These are phyloP conservation scores for Harrya chromipes DNA, from an alignment of 768 basidiomycete genomes.

Conservation along the genomic window DNA sequence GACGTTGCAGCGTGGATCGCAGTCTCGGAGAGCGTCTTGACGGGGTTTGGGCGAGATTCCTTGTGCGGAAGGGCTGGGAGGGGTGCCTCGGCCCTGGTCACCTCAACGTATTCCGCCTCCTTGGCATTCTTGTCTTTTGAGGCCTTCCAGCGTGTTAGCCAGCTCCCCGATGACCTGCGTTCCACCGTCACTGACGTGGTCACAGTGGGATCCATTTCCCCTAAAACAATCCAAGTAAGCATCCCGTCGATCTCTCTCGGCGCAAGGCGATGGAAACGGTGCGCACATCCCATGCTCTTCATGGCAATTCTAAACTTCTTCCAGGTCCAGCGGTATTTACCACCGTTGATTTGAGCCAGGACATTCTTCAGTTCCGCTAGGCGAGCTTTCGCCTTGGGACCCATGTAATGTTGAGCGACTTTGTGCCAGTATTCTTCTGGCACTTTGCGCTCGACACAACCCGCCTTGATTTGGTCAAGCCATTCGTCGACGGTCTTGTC, in stretches of 20 bases:
- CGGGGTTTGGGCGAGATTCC: conserved; percentile 32
- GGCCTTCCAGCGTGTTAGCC: conserved; percentile 49
- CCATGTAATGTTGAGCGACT: conserved; percentile 75
- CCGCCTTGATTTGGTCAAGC: conserved; percentile 67
- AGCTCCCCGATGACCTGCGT: conserved; percentile 45
- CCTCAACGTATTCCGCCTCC: conserved; percentile 31
- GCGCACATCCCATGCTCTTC: conserved; percentile 79
- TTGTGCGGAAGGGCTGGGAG: conserved; percentile 26
- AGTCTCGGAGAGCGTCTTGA: conserved; percentile 34
- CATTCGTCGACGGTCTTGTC: conserved; percentile 70
- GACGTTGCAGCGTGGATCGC: conserved; percentile 29
- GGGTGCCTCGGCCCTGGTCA: conserved; percentile 20
- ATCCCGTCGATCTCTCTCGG: not conserved
- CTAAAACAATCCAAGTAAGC: conserved; percentile 33
- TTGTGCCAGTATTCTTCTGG: conserved; percentile 84
- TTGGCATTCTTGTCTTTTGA: conserved; percentile 35
- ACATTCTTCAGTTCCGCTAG: conserved; percentile 71
- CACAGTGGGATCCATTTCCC: conserved; percentile 60
- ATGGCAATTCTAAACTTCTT: conserved; percentile 78
- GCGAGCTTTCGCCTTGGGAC: conserved; percentile 60
- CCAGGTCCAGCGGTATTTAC: conserved; percentile 81
- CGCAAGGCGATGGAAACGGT: not conserved
- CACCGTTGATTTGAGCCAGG: conserved; percentile 70
- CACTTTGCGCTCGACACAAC: conserved; percentile 66
- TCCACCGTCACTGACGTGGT: conserved; percentile 64